phyloP scores from a whole-genome alignment of 768 basidiomycete genomes.

The Rhodotorula sphaerocarpa region DNA sequence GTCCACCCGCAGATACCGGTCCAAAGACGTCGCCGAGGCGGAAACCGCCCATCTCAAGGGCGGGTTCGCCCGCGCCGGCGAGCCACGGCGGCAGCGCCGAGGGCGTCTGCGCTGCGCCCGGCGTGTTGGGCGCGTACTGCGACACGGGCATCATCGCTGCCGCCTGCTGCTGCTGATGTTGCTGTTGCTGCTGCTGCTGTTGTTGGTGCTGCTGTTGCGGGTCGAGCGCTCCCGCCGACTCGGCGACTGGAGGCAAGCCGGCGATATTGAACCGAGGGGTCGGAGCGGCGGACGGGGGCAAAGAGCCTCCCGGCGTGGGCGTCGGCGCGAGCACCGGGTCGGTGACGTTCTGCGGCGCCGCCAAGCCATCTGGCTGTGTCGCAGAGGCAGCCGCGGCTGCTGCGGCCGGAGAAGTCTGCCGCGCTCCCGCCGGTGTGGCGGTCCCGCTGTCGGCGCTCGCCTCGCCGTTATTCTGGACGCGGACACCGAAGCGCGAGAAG shows the following conservation, averaged over 20 bases:
- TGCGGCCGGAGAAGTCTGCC: background rate
- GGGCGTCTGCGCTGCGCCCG: background rate
- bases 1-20: background rate
- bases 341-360: background rate
- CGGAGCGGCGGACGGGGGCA: background rate
- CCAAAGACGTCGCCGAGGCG: constrained; percentile 3
- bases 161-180: too few species aligned
- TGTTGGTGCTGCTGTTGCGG: too few species aligned
- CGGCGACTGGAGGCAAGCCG: too few species aligned
- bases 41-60: constrained; percentile 1
- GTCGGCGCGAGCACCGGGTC: constrained; percentile 1
- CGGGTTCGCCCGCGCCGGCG: background rate
- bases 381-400: background rate
- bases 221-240: too few species aligned
- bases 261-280: background rate
- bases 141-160: too few species aligned
- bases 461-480: background rate
- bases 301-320: background rate
- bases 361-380: background rate
- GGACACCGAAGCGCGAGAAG: constrained; percentile 25
- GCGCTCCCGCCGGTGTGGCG: background rate
- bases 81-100: background rate
- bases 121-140: background rate
- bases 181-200: too few species aligned
- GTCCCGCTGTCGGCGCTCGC: background rate